These are phyloP conservation scores for Diaporthe citrichinensis DNA, from an alignment of 2,329 filamentous ascomycete species.

Conservation along the genomic window DNA sequence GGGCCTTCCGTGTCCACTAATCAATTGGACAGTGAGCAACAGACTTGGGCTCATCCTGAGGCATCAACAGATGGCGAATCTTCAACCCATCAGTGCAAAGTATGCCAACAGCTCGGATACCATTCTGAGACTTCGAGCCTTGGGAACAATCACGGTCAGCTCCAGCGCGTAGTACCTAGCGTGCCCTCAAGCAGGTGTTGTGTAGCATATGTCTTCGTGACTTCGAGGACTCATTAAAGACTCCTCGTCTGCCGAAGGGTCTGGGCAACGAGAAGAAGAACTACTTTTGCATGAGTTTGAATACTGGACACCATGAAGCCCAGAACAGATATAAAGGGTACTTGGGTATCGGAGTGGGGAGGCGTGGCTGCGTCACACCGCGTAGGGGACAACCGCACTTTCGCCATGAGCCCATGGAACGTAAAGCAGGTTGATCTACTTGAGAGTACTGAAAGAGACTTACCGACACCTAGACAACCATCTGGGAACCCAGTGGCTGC, in stretches of 20 bases:
- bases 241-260: background rate
- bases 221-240: background rate
- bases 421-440: background rate
- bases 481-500: background rate
- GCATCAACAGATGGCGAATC: background rate
- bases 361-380: background rate
- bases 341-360: background rate
- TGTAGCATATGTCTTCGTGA: background rate
- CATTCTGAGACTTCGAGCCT: background rate
- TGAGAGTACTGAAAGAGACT: background rate
- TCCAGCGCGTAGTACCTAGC: background rate
- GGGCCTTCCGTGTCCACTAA: background rate
- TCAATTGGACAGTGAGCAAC: background rate
- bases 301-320: background rate
- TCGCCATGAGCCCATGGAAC: background rate
- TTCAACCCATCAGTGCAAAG: background rate
- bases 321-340: background rate
- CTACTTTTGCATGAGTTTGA: rapidly evolving
- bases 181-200: background rate
- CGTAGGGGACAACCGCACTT: background rate
- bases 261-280: background rate
- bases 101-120: background rate
- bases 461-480: background rate
- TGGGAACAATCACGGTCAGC: background rate
- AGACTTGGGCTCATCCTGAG: background rate